Evolutionary conservation across 768 basidiomycete genomes (phyloP), one percentile per base, ranked within the genome.

Genomic region (Amanita pallidorosea): DNA sequence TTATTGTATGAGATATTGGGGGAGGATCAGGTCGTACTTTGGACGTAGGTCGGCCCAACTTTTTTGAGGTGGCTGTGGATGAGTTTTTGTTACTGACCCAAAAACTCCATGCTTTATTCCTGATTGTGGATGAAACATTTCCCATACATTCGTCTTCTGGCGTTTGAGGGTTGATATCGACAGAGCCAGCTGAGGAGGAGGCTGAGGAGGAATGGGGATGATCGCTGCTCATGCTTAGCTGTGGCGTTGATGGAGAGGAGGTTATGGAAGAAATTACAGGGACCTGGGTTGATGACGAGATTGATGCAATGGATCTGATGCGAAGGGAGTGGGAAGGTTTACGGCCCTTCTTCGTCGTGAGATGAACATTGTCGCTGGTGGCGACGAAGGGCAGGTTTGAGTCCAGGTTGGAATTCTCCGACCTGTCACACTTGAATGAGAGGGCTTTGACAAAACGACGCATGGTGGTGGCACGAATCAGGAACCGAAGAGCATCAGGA

Each of bases 401-500:
- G 18, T 55, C 38, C 12, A 46, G 51, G 52, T 61, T 57, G n/a
- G 60, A 50, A 55, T 57, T 62, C 52, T 64, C 65, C 51, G 63
- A 61, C 63, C 67, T 75, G 67, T 72, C 68, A 56, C 65, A 67
- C 60, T 66, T 70, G 59, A 67, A 61, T 60, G 63, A 59, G 57
- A 86, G 78, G 58, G 80, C 75, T 46, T 80, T 76, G 51, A 74
- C 74, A 61, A 87, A 66, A 57, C 83, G 78, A 60, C 81, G 81
- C 83, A 85, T 85, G 56, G 45, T 41, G 38, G 22, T 35, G 40
- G 34, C 36, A 52, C 46, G 53, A 54, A 47, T 46, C 53, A 49
- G 47, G 40, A 33, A 46, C 38, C 55, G 41, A 55, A 44, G 17
- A 34, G 51, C 55, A 57, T 56, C 37, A 2, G 31, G 11, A 31